Evolutionary conservation across 1,284 basidiomycete genomes (phyloP), one percentile per base, ranked within the genome.

Genomic region (Gastroboletus turbinatus): DNA sequence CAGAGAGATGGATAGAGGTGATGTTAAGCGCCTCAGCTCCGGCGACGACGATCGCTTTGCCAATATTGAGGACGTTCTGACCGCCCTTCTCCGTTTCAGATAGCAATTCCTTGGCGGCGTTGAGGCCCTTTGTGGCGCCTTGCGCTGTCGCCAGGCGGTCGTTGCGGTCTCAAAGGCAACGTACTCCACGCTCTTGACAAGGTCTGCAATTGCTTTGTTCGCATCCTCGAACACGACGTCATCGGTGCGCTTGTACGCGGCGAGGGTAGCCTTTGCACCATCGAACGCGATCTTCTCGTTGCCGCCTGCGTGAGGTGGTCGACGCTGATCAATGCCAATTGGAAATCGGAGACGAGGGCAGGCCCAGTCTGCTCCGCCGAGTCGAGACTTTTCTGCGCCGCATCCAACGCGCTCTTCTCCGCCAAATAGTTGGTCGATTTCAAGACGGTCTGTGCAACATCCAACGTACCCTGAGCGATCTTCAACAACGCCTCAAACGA

Each of bases 1-100:
- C 58, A 29, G 48, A 60, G 33, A 59, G 33, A 9, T 47, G 52
- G 25, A 60, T 3, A 14, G 52, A 56, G n/a, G 58, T 60, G 5
- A 57, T 49, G 6, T 51, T 17, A 21, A 60, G 40, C 21, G 30
- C 48, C 19, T 45, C 35, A 3, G 17, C 9, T 14, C 35, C 48
- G 2, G 27, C 29, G 5, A 21, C n/a, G n/a, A 47, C 40, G 33
- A 59, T 40, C 23, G 17, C 21, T 29, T 44, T 42, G 29, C 43
- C 39, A 3, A 60, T 3, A 5, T 23, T 5, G 13, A 59, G 48
- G 4, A 59, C 25, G 9, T 35, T 57, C 19, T 1, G 17, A 3
- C 27, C 16, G 11, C 29, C 45, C 35, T 23, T 30, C 25, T 59
- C 56, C 13, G 16, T 46, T 3, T 2, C 39, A 17, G n/a, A 25